A percentile compares a stretch with the other conserved stretches of the same genome.
Conservation (phyloP, 768 basidiomycete genomes). For the Mycena latifolia region DNA sequence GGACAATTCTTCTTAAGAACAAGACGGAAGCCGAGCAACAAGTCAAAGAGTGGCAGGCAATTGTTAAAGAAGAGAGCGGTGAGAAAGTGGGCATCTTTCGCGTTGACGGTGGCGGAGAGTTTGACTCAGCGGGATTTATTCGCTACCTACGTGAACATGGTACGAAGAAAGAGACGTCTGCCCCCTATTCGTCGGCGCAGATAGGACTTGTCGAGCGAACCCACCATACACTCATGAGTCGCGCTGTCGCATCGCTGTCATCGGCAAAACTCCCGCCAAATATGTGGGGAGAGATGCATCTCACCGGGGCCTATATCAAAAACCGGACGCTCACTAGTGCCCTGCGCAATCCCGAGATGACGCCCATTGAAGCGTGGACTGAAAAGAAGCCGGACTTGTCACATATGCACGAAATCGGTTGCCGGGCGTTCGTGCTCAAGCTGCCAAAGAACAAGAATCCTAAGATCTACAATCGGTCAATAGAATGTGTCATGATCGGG, state of each 20-base stretch:
- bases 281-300: conserved; percentile 1
- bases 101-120: neutral
- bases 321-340: conserved; percentile 6
- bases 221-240: conserved; percentile 1
- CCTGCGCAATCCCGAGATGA: neutral
- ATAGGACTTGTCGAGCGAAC: neutral
- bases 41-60: conserved; percentile 7
- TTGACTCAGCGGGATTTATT: neutral
- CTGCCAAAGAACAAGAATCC: conserved; percentile 15
- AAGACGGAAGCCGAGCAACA: conserved; percentile 2
- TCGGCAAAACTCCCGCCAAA: conserved; percentile 1
- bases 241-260: neutral
- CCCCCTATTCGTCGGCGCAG: neutral
- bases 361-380: conserved; percentile 7
- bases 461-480: conserved; percentile 12
- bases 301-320: neutral
- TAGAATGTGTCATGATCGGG: conserved; percentile 8
- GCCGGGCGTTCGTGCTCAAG: neutral
- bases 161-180: neutral
- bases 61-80: neutral
- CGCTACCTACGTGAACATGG: neutral
- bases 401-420: conserved; percentile 12
- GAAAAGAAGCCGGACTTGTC: conserved; percentile 13
- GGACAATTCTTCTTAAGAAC: conserved; percentile 11
- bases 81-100: neutral